A percentile compares a stretch with the other conserved stretches of the same genome.
phyloP scores from a whole-genome alignment of 1,284 basidiomycete species.

The Agaricales sp. region DNA sequence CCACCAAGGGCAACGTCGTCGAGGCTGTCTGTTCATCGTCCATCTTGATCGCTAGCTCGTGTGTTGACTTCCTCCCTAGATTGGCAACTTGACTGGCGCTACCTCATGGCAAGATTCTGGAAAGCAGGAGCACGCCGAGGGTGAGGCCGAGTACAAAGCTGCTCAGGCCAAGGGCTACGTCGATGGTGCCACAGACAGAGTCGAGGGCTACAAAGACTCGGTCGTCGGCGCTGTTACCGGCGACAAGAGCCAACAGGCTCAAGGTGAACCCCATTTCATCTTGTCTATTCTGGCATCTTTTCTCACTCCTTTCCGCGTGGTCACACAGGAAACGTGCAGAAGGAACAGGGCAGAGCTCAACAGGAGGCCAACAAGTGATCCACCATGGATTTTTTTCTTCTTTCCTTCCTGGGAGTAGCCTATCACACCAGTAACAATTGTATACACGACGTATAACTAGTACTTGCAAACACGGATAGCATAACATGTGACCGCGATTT shows the following conservation, averaged over 20 bases:
- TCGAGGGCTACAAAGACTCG: constrained; percentile 55
- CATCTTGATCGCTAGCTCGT: constrained; percentile 13
- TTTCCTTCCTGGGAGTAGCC: too few relatives aligned
- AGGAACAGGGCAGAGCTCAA: constrained; percentile 51
- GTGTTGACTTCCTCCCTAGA: too few relatives aligned
- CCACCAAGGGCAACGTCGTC: constrained; percentile 42
- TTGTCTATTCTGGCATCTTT: not conserved
- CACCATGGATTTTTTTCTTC: too few relatives aligned
- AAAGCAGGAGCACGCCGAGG: constrained; percentile 51
- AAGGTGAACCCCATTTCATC: constrained; percentile 28
- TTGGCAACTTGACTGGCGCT: constrained; percentile 39
- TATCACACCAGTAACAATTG: too few relatives aligned
- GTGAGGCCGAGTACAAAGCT: constrained; percentile 50
- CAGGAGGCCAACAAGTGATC: constrained; percentile 38
- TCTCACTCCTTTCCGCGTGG: not conserved
- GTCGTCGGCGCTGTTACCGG: constrained; percentile 56
- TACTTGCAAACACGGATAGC: too few relatives aligned
- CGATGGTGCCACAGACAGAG: constrained; percentile 46
- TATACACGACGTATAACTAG: too few relatives aligned
- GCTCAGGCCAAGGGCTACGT: constrained; percentile 44
- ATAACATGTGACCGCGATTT: too few relatives aligned
- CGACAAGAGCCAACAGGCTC: constrained; percentile 48
- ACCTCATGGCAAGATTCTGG: constrained; percentile 41
- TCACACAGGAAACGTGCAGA: constrained; percentile 35
- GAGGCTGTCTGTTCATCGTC: constrained; percentile 32